phyloP scores from a whole-genome alignment of 129 eudicot species.

The Scalesia atractyloides region DNA sequence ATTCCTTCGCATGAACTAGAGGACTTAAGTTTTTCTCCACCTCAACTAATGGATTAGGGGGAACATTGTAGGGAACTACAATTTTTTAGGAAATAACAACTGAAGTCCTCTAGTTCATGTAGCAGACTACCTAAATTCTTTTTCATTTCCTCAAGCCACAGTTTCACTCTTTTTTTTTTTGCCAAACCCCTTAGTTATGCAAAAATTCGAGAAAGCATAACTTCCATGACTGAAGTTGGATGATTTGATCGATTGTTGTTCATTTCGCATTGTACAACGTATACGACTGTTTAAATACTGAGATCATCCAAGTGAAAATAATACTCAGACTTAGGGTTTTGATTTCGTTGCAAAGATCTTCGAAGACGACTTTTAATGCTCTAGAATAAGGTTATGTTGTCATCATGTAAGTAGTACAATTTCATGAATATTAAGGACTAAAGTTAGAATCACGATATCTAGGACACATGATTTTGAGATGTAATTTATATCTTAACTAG shows the following conservation, averaged over 20 bases:
- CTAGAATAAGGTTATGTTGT: background rate
- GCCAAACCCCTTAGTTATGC: too few species aligned
- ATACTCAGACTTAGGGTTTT: background rate
- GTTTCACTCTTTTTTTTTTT: too few species aligned
- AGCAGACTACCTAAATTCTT: too few species aligned
- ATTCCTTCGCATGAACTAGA: too few species aligned
- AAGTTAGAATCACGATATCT: constrained; percentile 2
- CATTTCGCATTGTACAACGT: background rate
- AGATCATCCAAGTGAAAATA: background rate
- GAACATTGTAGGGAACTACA: too few species aligned
- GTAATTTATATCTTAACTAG: background rate
- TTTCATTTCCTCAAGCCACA: too few species aligned
- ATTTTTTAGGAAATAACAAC: too few species aligned
- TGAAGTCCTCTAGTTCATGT: too few species aligned
- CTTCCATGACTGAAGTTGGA: background rate
- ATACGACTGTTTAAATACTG: background rate
- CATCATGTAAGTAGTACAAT: constrained; percentile 12
- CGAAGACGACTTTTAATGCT: background rate
- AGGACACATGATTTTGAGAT: background rate
- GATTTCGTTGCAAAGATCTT: constrained; percentile 5
- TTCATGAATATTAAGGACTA: background rate
- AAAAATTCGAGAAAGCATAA: too few species aligned
- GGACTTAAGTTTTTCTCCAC: too few species aligned
- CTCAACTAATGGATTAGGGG: too few species aligned
- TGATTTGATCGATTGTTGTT: background rate